Evolutionary conservation across 2,329 filamentous ascomycete species (phyloP).

Genomic region (Calonectria pseudoturangicola): DNA sequence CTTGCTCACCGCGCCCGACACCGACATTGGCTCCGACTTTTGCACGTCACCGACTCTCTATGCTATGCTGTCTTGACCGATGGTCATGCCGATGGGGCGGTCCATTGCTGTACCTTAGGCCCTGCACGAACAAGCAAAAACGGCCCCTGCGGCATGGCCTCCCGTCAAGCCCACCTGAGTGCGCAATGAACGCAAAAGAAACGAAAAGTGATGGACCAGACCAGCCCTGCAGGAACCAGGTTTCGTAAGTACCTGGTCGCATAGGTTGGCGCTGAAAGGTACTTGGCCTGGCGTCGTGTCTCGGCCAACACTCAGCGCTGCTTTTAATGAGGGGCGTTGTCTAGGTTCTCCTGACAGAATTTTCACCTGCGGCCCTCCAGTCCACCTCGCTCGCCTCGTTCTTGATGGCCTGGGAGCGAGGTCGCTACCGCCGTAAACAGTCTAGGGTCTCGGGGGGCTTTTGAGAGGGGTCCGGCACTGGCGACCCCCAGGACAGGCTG

Average conservation of each 20-base stretch:
- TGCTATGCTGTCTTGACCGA: constrained; percentile 52
- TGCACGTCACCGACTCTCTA: constrained; percentile 51
- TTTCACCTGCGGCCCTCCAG: constrained; percentile 51
- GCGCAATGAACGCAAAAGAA: constrained; percentile 32
- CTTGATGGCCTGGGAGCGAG: constrained; percentile 44
- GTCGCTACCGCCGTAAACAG: constrained; percentile 51
- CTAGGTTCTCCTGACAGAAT: constrained; percentile 59
- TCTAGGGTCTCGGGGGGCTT: constrained; percentile 40
- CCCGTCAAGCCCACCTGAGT: constrained; percentile 38
- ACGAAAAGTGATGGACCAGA: constrained; percentile 49
- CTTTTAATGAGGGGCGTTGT: constrained; percentile 47
- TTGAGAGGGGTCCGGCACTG: constrained; percentile 43
- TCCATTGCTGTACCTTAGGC: constrained; percentile 48
- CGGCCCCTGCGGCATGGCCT: constrained; percentile 35
- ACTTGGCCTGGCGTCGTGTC: constrained; percentile 47
- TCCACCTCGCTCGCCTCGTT: constrained; percentile 43
- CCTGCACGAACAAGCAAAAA: constrained; percentile 48
- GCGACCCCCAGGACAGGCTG: constrained; percentile 41
- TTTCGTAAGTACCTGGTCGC: constrained; percentile 43
- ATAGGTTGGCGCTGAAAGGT: constrained; percentile 37
- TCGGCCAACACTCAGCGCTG: constrained; percentile 50
- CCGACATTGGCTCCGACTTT: constrained; percentile 53
- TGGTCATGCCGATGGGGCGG: constrained; percentile 47
- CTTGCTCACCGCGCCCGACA: constrained; percentile 52
- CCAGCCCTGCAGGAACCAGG: constrained; percentile 47